These are phyloP conservation scores for Kuraishia borneana DNA, from an alignment of 805 yeast genomes.

Conservation along the genomic window DNA sequence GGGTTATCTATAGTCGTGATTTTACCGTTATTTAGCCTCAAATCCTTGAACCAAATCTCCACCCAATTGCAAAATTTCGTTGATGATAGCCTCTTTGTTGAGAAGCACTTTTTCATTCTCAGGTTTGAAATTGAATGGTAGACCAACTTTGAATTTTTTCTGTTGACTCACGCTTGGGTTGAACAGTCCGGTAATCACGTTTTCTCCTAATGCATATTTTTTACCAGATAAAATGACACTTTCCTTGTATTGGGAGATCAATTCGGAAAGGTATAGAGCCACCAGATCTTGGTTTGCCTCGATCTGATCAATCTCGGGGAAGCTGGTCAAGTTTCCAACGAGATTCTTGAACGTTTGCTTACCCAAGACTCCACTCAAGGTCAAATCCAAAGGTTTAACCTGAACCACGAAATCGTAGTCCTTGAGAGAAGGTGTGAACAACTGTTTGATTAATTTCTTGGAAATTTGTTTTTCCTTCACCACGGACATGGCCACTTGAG, in stretches of 20 bases:
- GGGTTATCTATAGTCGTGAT: slow-evolving; percentile 18
- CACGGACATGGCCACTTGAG: slow-evolving; percentile 60
- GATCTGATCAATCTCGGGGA: slow-evolving; percentile 21
- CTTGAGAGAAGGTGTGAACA: slow-evolving; percentile 72
- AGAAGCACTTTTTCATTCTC: slow-evolving; percentile 38
- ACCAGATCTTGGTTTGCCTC: slow-evolving; percentile 41
- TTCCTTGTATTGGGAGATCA: slow-evolving; percentile 53
- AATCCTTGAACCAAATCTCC: slow-evolving; percentile 48
- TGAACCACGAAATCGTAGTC: slow-evolving; percentile 79
- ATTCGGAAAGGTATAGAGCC: slow-evolving; percentile 45
- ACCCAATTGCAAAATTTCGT: slow-evolving; percentile 60
- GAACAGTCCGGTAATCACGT: slow-evolving; percentile 72
- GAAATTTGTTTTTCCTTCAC: slow-evolving; percentile 14
- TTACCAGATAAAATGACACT: slow-evolving; percentile 60
- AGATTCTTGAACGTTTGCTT: slow-evolving; percentile 57
- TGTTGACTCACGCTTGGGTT: slow-evolving; percentile 43
- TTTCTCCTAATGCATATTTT: slow-evolving; percentile 38
- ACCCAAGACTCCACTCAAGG: slow-evolving; percentile 20
- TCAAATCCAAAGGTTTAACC: slow-evolving; percentile 26
- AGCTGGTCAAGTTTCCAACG: slow-evolving; percentile 26
- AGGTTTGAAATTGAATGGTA: slow-evolving; percentile 68
- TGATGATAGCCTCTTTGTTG: slow-evolving; percentile 61
- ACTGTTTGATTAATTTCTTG: slow-evolving; percentile 30
- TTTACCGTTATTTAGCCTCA: slow-evolving; percentile 4
- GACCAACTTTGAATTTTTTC: slow-evolving; percentile 64